Conservation (phyloP, 495 filamentous ascomycete genomes). For the Hyaloscypha bicolor region DNA sequence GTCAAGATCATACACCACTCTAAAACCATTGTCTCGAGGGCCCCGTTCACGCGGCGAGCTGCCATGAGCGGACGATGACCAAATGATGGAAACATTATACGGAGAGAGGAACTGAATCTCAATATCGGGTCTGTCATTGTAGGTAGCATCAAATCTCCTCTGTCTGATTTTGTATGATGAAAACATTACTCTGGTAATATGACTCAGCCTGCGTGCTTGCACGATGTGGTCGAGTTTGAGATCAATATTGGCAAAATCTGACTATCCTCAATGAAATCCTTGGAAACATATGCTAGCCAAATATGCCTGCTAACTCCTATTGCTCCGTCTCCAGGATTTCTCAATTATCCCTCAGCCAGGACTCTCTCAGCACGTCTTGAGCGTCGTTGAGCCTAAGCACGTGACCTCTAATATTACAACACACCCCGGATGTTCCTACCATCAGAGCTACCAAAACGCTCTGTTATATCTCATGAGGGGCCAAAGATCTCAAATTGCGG, state of each 20-base stretch:
- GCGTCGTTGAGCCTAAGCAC: not conserved
- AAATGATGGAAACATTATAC: slow-evolving; percentile 76
- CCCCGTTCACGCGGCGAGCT: slow-evolving; percentile 61
- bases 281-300: not conserved
- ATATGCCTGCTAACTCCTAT: not conserved
- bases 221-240: slow-evolving; percentile 69
- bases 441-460: not conserved
- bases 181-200: slow-evolving; percentile 79
- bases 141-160: not conserved
- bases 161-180: slow-evolving; percentile 51
- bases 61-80: slow-evolving; percentile 99
- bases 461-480: not conserved
- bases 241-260: slow-evolving; percentile 72
- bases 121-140: slow-evolving; percentile 2
- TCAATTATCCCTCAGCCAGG: not conserved
- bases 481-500: too few species aligned
- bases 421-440: too few species aligned
- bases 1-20: slow-evolving; percentile 62
- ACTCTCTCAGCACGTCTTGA: not conserved
- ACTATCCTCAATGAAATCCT: slow-evolving; percentile 31
- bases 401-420: not conserved
- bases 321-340: not conserved
- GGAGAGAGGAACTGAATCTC: not conserved
- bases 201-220: slow-evolving; percentile 50
- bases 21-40: slow-evolving; percentile 99